phyloP scores from a whole-genome alignment of 768 basidiomycete genomes.

The Boletus fagicola region DNA sequence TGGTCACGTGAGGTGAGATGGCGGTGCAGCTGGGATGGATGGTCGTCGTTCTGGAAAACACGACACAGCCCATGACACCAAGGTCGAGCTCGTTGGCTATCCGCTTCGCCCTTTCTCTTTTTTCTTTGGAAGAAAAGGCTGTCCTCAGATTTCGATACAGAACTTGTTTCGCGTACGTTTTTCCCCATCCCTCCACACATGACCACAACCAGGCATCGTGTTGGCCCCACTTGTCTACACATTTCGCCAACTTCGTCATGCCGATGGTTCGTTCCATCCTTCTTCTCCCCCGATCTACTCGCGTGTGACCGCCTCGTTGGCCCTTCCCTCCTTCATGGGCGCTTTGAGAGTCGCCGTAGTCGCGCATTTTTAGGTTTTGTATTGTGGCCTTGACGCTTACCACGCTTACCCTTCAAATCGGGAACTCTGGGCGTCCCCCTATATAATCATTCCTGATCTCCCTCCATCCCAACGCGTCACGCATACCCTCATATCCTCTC shows the following conservation, averaged over 20 bases:
- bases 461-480: conserved; percentile 8
- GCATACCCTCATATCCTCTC: conserved; percentile 3
- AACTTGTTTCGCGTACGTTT: not conserved
- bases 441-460: conserved; percentile 20
- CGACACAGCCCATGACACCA: conserved; percentile 12
- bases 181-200: not conserved
- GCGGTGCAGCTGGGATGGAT: conserved; percentile 5
- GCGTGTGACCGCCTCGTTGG: conserved; percentile 4
- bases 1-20: conserved; percentile 13
- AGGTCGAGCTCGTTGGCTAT: not conserved
- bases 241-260: conserved; percentile 5
- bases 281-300: conserved; percentile 1
- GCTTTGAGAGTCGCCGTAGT: conserved; percentile 2
- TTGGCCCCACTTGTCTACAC: not conserved
- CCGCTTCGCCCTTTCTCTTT: not conserved
- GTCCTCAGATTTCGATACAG: conserved; percentile 12
- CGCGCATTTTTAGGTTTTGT: conserved; percentile 1
- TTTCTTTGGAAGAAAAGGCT: conserved; percentile 7
- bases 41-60: conserved; percentile 12
- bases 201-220: not conserved
- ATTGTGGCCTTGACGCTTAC: conserved; percentile 11
- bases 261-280: not conserved
- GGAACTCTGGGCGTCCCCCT: conserved; percentile 10
- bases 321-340: conserved; percentile 7
- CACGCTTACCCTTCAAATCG: conserved; percentile 5